Percentiles rank a stretch among this genome's conserved stretches.
Conservation (phyloP, 352 stramenopile species). For the Globisporangium solare region DNA sequence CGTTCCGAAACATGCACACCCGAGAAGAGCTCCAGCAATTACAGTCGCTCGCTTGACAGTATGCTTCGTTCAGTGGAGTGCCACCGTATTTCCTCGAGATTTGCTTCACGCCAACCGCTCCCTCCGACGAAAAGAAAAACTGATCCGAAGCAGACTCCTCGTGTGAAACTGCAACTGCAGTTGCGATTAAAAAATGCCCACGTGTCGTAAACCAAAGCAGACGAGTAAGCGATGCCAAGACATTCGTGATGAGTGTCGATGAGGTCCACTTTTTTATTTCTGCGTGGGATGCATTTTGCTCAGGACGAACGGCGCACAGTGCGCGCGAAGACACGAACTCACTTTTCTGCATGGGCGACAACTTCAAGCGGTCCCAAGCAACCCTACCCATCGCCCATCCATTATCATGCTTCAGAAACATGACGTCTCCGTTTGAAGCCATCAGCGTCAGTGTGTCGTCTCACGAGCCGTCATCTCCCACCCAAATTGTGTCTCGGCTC, state of each 20-base stretch:
- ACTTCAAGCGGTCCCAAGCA: background rate
- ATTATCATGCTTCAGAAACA: conserved; percentile 1
- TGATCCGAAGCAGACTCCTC: background rate
- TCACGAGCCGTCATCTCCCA: background rate
- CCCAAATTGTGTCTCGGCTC: background rate
- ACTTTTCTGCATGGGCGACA: background rate
- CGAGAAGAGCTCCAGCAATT: conserved; percentile 22
- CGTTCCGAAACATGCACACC: conserved; percentile 16
- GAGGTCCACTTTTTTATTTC: background rate
- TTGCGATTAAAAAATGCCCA: background rate
- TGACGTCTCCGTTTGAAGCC: background rate
- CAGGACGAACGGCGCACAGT: too few species aligned
- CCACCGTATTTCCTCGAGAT: conserved; percentile 9
- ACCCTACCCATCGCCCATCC: background rate
- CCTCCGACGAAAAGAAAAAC: background rate
- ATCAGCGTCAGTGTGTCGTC: background rate
- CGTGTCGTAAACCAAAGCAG: background rate
- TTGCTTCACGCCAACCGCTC: background rate
- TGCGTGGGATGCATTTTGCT: background rate
- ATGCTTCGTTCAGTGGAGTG: conserved; percentile 28
- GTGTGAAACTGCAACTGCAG: too few species aligned
- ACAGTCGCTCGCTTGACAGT: conserved; percentile 23
- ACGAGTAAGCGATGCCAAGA: background rate
- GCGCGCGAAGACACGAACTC: too few species aligned
- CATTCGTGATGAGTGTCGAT: conserved; percentile 6